Evolutionary conservation across 306 rosid species (phyloP), one percentile per base, ranked within the genome.

Genomic region (Cucumis melo): DNA sequence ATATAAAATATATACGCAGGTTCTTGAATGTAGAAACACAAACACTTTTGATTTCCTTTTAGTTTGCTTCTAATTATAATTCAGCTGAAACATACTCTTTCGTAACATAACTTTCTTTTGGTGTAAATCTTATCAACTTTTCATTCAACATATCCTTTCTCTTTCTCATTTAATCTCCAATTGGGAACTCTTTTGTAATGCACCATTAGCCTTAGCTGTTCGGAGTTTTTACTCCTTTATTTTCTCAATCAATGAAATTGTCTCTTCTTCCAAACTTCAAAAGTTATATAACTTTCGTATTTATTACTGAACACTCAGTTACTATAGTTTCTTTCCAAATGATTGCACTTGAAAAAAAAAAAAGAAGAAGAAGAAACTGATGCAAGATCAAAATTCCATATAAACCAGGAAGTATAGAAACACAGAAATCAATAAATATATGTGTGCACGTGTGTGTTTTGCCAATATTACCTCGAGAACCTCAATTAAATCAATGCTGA

Each of bases 401-500:
- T 53, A 78, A 21, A 32, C 44, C 32, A 38, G 36, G 3, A 32
- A 3, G 36, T 32, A 32, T 32, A 32, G 36, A 32, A 32, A 32
- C 36, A 32, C 36, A 32, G 36, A 32, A 32, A 32, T 32, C 36
- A 32, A 32, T 32, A 32, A 32, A 32, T 32, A 32, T 3, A 32
- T 3, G 3, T 32, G 36, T 32, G 36, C 5, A 5, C 3, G 36
- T 32, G 36, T 32, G 36, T 48, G 17, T 51, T 77, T 57, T 75
- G 56, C 78, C n/a, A 84, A 44, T 56, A 65, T 80, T 90, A 91
- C 98, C 98, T 91, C 98, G 48, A 93, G 87, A 88, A 91, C 92
- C 79, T 93, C 98, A 80, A 93, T 87, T 75, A 93, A 89, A 85
- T 91, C 97, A 84, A 90, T 87, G 80, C 97, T 86, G 84, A 90